Evolutionary conservation across 1,139 yeast species (phyloP), one percentile per base, ranked within the genome.

Genomic region (Candida anutae): DNA sequence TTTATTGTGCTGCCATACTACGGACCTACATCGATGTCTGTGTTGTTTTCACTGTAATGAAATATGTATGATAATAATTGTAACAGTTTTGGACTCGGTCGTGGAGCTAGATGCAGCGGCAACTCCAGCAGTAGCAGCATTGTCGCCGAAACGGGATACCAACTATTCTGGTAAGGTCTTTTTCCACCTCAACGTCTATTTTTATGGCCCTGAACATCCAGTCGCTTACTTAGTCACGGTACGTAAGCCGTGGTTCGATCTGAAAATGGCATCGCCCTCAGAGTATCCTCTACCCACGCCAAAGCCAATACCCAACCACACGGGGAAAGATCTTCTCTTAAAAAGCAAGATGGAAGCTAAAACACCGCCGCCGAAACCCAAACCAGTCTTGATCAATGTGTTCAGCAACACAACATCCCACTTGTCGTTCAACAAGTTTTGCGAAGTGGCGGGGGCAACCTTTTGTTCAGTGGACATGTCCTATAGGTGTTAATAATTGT

Each of bases 331-430:
- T 62, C 97, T 80, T 69, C 97, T 84, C 57, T 72, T 83, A 69
- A 90, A 90, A 31, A 90, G 60, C 37, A 93, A 62, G 27, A 88
- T 94, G n/a, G 95, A 84, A 22, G 94, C 82, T 34, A 88, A 72
- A 25, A 93, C 95, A 58, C 99, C 99, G 28, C 82, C 94, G 37
- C 97, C 97, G 42, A 93, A 80, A 30, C 99, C 98, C 42, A 93
- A 72, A n/a, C 96, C 95, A 47, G 96, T 81, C 62, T 90, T 90
- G 46, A 93, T 94, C 44, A 93, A 68, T 38, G 93, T 77, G 64
- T 93, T 93, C 38, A 98, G 85, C 49, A 93, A 70, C 32, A 88
- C 96, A 40, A 88, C 85, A 55, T 93, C 99, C 98, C 98, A 93
- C 72, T 81, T 82, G 52, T 82, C 88, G 53, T 81, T 80, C 48